Conservation (phyloP, 176 grass and related monocot species). For the Triticum timopheevii region DNA sequence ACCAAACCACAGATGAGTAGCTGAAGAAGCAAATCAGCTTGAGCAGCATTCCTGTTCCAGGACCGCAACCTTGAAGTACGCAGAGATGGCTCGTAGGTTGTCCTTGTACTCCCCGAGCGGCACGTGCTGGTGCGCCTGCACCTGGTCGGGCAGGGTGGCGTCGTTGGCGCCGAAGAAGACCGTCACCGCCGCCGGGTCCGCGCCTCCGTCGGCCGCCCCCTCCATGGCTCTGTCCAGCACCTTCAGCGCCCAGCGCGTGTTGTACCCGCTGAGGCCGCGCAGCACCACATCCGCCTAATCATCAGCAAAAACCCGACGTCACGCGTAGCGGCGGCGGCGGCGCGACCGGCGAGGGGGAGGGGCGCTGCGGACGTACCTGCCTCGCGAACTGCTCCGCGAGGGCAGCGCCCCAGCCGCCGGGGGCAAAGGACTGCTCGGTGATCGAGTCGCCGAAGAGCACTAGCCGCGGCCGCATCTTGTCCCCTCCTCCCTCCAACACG, state of each 20-base stretch:
- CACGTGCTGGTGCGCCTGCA: conserved; percentile 65
- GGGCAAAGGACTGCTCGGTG: conserved; percentile 70
- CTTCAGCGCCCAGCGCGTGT: conserved; percentile 82
- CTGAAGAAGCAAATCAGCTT: background rate
- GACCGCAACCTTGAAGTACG: conserved; percentile 62
- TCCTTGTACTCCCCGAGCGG: conserved; percentile 65
- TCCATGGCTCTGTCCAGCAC: conserved; percentile 56
- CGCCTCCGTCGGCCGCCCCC: conserved; percentile 22
- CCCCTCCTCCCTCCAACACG: background rate
- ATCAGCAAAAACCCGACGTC: background rate
- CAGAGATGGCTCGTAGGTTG: conserved; percentile 73
- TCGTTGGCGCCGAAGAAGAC: conserved; percentile 96
- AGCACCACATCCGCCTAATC: conserved; percentile 79
- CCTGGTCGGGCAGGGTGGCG: conserved; percentile 56
- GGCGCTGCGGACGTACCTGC: conserved; percentile 17
- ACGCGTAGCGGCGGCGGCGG: background rate
- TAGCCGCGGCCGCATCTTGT: conserved; percentile 51
- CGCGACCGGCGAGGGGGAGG: background rate
- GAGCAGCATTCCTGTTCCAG: background rate
- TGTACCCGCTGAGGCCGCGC: conserved; percentile 84
- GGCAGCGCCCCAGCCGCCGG: conserved; percentile 76
- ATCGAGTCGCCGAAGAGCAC: conserved; percentile 95
- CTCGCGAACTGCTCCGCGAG: conserved; percentile 58
- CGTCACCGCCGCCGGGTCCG: conserved; percentile 55
- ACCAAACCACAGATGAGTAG: background rate